These are phyloP conservation scores for Solanum raphanifolium DNA, from an alignment of 257 asterid species.

Conservation along the genomic window DNA sequence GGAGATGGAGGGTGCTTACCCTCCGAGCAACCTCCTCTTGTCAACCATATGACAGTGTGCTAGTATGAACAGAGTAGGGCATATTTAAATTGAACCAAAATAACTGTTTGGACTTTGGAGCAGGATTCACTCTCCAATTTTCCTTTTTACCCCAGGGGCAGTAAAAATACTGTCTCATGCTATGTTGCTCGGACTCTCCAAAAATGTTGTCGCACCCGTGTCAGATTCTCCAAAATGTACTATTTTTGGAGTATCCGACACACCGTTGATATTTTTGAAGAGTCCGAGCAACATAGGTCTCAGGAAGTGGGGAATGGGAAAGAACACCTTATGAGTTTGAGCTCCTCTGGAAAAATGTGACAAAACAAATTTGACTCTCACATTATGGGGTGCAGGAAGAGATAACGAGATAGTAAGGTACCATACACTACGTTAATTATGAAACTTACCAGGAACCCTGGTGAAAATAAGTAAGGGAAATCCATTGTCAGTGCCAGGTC, in stretches of 20 bases:
- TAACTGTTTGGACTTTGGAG: neutral
- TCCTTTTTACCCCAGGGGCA: neutral
- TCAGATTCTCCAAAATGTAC: neutral
- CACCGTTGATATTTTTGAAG: neutral
- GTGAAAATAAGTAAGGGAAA: constrained; percentile 61
- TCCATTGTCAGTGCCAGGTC: constrained; percentile 67
- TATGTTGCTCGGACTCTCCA: neutral
- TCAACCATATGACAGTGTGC: neutral
- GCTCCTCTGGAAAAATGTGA: neutral
- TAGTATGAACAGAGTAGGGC: neutral
- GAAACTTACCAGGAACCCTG: constrained; percentile 75
- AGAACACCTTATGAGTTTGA: neutral
- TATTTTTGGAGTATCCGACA: neutral
- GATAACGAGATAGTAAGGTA: neutral
- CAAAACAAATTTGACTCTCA: neutral
- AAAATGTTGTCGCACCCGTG: neutral
- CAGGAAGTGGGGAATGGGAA: neutral
- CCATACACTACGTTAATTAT: neutral
- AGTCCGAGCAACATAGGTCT: neutral
- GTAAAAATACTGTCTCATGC: neutral
- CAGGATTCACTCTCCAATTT: neutral
- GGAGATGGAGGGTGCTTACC: neutral
- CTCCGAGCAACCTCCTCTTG: neutral
- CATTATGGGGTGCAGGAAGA: neutral
- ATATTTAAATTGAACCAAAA: neutral